Evolutionary conservation across 1,284 basidiomycete genomes (phyloP), one percentile per base, ranked within the genome.

Genomic region (Taiwanofungus camphoratus): DNA sequence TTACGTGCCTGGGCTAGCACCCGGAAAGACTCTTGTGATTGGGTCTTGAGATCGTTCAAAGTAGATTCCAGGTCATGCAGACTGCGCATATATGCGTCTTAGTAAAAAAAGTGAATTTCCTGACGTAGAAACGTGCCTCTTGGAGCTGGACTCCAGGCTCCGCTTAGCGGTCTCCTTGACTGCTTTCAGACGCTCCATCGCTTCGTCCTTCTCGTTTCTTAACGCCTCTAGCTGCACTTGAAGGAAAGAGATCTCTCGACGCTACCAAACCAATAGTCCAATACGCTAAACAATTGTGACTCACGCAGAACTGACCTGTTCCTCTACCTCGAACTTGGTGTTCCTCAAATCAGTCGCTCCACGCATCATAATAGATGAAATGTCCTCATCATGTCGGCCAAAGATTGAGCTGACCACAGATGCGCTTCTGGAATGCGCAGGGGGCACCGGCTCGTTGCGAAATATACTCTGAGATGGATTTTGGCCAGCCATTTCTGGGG

Each of bases 361-460:
- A 8, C 57, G 52, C 58, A 62, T 61, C 61, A 62, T 60, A 27
- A 61, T 51, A 5, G 54, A 47, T 2, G 59, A 60, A 5, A 62
- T 52, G 35, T 63, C 61, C 27, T 62, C 59, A 3, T 62, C 60
- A 16, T 51, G 54, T 8, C 48, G 30, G 9, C 44, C 51, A 15
- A 42, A 44, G 1, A 41, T 26, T 4, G 58, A 56, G 31, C 57
- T 59, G 4, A 52, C 35, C 1, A 58, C 55, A n/a, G 61, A 62
- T 4, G 45, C 55, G 27, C 61, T 62, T 29, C 59, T 48, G 3
- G 58, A 59, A 21, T 39, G 38, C 5, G 32, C 21, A 7, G 44
- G 35, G 7, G 27, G 31, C 33, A 36, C 24, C 32, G 21, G 30
- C 7, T 35, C 37, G 11, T 16, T 21, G 18, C 22, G 39, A 22